These are phyloP conservation scores for Phalaenopsis hybrid DNA, from an alignment of 116 monocot genomes.

Conservation along the genomic window DNA sequence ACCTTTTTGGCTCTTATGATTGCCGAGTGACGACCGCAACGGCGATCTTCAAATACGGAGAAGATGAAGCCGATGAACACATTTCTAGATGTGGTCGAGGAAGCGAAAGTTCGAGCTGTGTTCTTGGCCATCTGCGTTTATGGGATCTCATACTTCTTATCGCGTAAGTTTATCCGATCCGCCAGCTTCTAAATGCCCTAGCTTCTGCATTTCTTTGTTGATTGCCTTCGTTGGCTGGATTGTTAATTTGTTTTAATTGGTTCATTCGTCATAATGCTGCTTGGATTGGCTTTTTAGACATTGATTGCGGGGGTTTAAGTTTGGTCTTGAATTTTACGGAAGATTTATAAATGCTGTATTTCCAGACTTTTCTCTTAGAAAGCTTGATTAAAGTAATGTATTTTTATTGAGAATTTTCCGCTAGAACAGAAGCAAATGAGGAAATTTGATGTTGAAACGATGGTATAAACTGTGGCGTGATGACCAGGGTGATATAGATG, in stretches of 20 bases:
- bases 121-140: conserved; percentile 82
- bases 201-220: neutral
- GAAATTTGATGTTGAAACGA: neutral
- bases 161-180: conserved; percentile 50
- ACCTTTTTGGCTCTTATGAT: conserved; percentile 20
- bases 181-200: neutral
- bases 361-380: neutral
- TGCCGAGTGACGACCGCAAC: conserved; percentile 16
- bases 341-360: neutral
- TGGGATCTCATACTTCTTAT: conserved; percentile 80
- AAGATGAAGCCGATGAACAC: conserved; percentile 65
- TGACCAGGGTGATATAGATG: neutral
- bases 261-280: neutral
- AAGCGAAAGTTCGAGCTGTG: conserved; percentile 76
- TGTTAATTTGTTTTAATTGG: neutral
- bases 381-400: neutral
- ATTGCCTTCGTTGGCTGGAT: neutral
- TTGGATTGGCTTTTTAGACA: neutral
- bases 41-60: conserved; percentile 4
- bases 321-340: neutral
- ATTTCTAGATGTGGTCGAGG: conserved; percentile 82
- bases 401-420: neutral
- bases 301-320: neutral
- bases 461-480: neutral
- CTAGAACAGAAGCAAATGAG: neutral